Percentiles rank a stretch among this genome's conserved stretches.
Conservation (phyloP, 768 basidiomycete species). For the Solioccasus polychromus region DNA sequence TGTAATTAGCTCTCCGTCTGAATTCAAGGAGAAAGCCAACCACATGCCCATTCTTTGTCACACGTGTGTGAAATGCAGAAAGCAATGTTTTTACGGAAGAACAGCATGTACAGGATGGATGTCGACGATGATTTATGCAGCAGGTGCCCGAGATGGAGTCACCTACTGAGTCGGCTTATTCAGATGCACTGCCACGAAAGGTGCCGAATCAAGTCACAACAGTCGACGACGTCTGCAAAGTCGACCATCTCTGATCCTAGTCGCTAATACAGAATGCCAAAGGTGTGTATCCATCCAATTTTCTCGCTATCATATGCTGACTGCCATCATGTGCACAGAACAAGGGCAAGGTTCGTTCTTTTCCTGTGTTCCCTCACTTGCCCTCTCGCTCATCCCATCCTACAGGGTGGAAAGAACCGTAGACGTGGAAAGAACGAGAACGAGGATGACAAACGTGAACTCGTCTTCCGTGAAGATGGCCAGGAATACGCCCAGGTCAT, state of each 20-base stretch:
- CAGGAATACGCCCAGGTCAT: constrained; percentile 98
- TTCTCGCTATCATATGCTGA: not conserved
- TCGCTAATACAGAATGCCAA: constrained; percentile 18
- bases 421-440: constrained; percentile 99
- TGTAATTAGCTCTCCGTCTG: too few species aligned
- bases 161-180: constrained; percentile 3
- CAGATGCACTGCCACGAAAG: constrained; percentile 13
- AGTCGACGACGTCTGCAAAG: not conserved
- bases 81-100: too few species aligned
- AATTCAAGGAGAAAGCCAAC: too few species aligned
- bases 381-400: constrained; percentile 1
- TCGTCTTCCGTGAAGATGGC: constrained; percentile 97
- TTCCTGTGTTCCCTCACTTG: not conserved
- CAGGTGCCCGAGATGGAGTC: not conserved
- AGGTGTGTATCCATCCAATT: constrained; percentile 10
- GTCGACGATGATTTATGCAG: too few species aligned
- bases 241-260: not conserved
- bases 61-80: not conserved
- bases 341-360: constrained; percentile 26
- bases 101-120: too few species aligned
- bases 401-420: constrained; percentile 97
- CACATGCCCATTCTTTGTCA: not conserved
- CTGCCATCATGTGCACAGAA: constrained; percentile 13
- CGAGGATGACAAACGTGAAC: constrained; percentile 97
- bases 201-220: not conserved